Base-by-base conservation (phyloP, 164 flowering plant genomes). In the Annona cherimola region DNA sequence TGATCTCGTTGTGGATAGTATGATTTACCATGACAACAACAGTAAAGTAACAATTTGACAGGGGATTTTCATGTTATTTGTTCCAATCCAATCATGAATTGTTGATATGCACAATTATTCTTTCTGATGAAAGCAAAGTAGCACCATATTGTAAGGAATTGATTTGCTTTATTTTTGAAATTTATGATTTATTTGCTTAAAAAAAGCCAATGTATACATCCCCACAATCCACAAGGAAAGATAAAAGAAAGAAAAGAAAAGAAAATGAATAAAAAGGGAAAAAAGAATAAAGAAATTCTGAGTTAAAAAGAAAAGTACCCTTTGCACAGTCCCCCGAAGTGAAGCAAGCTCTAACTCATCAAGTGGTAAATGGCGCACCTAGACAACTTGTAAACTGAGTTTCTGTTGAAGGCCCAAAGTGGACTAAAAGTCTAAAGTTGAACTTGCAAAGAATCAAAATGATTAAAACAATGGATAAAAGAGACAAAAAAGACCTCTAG, bases 261-360 rank as follows among this genome's bases (percentile, higher is more conserved):
- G 61, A 57, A 16, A 57, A 57, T 0, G 35, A 26, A 26, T 26
- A 26, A 26, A 26, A 26, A 26, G 35, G 39, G 40, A 20, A 61
- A 35, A 61, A 18, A 50, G 57, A 9, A 50, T 50, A 61, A n/a
- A 61, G 19, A 3, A n/a, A n/a, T 20, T 8, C 2, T 57, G 46
- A 35, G 19, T 19, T 43, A 63, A 45, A 73, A 41, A 42, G 78
- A 8, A 74, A 12, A 79, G 74, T 76, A 95, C 99, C 90, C 90
- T 88, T 73, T 90, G 95, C 79, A 95, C 79, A 68, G 92, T 86
- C 75, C 99, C 99, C 44, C 99, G 84, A 55, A 95, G 97, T 63
- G 99, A 95, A 80, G 91, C 97, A 70, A 95, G 83, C 86, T 95
- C 99, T 88, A 95, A 76, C 67, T 95, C 99, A 87, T 95, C 99